Evolutionary conservation across 495 filamentous ascomycete species (phyloP), one percentile per base, ranked within the genome.

Genomic region (Monascus purpureus): DNA sequence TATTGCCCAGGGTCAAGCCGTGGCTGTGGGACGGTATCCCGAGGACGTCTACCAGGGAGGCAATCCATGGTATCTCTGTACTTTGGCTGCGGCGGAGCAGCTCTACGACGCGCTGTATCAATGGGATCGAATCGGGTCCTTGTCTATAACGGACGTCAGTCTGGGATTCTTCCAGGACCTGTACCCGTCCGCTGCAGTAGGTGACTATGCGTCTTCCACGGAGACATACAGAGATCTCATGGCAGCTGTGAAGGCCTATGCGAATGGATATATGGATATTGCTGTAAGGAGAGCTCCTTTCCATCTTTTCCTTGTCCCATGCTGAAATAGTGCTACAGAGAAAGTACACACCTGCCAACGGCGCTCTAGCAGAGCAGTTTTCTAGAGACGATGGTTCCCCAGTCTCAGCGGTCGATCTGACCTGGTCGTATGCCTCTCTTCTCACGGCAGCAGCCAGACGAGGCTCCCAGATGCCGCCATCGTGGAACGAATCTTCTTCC

Each of bases 41-140:
- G 74, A 78, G 38, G 77, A 82, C 40, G 45, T 57, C 4, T 82
- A 78, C 41, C 70, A 72, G 44, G 65, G 65, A 25, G 74, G 72
- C 22, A 68, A 75, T 49, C 68, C 68, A 6, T 75, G 73, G 73
- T 74, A 72, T 41, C 59, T 79, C 8, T 46, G 53, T 36, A 77
- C 69, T 13, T 57, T 73, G 13, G 68, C 66, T n/a, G 67, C 68
- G 0, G 72, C 70, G 22, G 72, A 79, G 42, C 59, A 68, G 46
- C 61, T 79, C 13, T 79, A 77, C 43, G 67, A 70, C 33, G 67
- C 72, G 4, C 28, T 75, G 14, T 65, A 66, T 34, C 66, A 73
- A 31, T 77, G 72, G 70, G 57, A 73, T 32, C 46, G 52, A 18
- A 40, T 57, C 14, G 64, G 65, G 13, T 67, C 59, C 13, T 46